Conservation (phyloP, 495 filamentous ascomycete species). For the Podospora comata region DNA sequence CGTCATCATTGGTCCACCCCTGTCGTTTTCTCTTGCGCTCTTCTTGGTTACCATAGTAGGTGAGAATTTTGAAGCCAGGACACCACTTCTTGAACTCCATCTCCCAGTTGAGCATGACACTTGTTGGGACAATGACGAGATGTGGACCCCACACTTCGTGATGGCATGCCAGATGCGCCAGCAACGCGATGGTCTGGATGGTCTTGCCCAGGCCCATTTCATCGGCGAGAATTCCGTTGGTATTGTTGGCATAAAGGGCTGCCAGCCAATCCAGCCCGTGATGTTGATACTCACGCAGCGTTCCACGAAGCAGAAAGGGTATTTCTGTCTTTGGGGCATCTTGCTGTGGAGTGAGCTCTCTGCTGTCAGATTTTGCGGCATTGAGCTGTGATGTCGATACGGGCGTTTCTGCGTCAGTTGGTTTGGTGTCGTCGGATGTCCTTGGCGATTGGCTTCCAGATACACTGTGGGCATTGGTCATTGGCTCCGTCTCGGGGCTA, state of each 20-base stretch:
- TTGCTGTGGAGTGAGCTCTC: slow-evolving; percentile 42
- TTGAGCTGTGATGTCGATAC: slow-evolving; percentile 55
- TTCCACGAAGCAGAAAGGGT: slow-evolving; percentile 86
- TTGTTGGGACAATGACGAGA: slow-evolving; percentile 93
- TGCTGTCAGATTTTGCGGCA: slow-evolving; percentile 36
- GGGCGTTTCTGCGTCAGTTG: slow-evolving; percentile 64
- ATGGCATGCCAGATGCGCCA: slow-evolving; percentile 89
- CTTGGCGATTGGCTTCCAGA: slow-evolving; percentile 54
- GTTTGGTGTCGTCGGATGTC: slow-evolving; percentile 63
- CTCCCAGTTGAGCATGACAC: slow-evolving; percentile 99
- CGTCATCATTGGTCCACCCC: slow-evolving; percentile 85
- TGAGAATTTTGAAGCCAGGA: slow-evolving; percentile 96
- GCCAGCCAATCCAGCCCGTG: slow-evolving; percentile 96
- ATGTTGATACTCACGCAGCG: slow-evolving; percentile 93
- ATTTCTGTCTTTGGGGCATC: slow-evolving; percentile 65
- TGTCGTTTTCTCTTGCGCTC: slow-evolving; percentile 86
- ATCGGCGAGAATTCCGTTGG: slow-evolving; percentile 97
- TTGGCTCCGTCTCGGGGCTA: slow-evolving; percentile 37
- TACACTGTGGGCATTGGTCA: slow-evolving; percentile 39
- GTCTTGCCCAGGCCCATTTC: slow-evolving; percentile 99
- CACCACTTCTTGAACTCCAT: slow-evolving; percentile 99
- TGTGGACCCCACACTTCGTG: slow-evolving; percentile 95
- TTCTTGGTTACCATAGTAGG: slow-evolving; percentile 91
- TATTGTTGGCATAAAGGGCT: slow-evolving; percentile 82
- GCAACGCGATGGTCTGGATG: slow-evolving; percentile 92